These are phyloP conservation scores for Lipomyces lipofer DNA, from an alignment of 805 yeast species.

Conservation along the genomic window DNA sequence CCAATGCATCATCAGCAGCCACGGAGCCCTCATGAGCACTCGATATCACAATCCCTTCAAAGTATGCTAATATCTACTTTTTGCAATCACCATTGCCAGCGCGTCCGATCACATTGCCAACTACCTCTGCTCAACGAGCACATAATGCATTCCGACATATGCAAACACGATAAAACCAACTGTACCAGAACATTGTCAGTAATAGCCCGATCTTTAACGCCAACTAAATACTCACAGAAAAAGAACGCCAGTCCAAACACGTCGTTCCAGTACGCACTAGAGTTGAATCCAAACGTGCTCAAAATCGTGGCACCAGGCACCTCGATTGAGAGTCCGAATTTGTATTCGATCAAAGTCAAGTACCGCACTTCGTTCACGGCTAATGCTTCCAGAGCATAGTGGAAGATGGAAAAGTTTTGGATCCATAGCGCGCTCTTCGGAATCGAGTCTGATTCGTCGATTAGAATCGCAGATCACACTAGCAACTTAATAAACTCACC, in stretches of 20 bases:
- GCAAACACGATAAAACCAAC: conserved; percentile 64
- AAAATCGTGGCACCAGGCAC: conserved; percentile 97
- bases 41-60: too few relatives aligned
- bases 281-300: conserved; percentile 92
- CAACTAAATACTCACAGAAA: conserved; percentile 37
- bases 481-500: conserved; percentile 4
- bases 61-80: too few relatives aligned
- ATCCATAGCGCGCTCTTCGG: conserved; percentile 58
- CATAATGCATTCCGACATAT: conserved; percentile 68
- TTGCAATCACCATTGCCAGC: not conserved
- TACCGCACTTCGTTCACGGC: conserved; percentile 90
- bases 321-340: conserved; percentile 89
- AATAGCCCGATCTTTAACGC: not conserved
- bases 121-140: conserved; percentile 73
- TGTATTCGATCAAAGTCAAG: conserved; percentile 77
- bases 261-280: conserved; percentile 71
- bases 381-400: conserved; percentile 92
- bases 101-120: not conserved
- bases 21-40: too few relatives aligned
- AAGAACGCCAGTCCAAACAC: conserved; percentile 58
- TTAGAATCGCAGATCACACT: not conserved
- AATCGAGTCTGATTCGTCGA: conserved; percentile 47
- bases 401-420: conserved; percentile 86
- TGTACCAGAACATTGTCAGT: not conserved
- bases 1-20: too few relatives aligned